A percentile compares a stretch with the other conserved stretches of the same genome.
Evolutionary conservation across 805 yeast genomes (phyloP).

Genomic region (Cyberlindnera saturnus): DNA sequence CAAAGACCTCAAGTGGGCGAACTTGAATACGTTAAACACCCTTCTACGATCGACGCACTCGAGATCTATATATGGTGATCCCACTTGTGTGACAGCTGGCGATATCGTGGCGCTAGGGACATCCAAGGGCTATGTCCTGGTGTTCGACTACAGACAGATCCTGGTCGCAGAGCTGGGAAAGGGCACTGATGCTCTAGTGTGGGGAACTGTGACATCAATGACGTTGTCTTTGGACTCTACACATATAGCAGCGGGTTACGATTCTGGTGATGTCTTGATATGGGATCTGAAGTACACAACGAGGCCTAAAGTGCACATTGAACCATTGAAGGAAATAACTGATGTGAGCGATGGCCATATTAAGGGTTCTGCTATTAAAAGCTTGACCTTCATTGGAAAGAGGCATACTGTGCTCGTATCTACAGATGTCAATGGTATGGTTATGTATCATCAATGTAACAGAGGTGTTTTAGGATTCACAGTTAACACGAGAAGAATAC

Average conservation of each 20-base stretch:
- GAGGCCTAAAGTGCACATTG: slow-evolving; percentile 19
- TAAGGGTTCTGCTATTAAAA: slow-evolving; percentile 29
- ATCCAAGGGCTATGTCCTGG: slow-evolving; percentile 51
- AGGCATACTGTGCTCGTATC: slow-evolving; percentile 52
- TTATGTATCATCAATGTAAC: slow-evolving; percentile 58
- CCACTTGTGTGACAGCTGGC: slow-evolving; percentile 39
- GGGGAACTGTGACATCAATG: slow-evolving; percentile 49
- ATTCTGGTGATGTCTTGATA: slow-evolving; percentile 54
- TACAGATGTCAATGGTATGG: slow-evolving; percentile 49
- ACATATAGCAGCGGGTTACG: slow-evolving; percentile 62
- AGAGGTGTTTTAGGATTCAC: slow-evolving; percentile 49
- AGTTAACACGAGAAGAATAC: slow-evolving; percentile 40
- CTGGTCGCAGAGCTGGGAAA: slow-evolving; percentile 38
- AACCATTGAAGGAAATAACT: slow-evolving; percentile 14
- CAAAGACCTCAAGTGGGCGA: slow-evolving; percentile 29
- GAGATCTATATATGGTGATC: slow-evolving; percentile 41
- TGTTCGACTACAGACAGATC: slow-evolving; percentile 66
- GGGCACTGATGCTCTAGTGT: slow-evolving; percentile 23
- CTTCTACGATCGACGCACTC: slow-evolving; percentile 30
- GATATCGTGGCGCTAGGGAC: slow-evolving; percentile 64
- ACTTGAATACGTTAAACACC: slow-evolving; percentile 34
- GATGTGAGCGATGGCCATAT: slow-evolving; percentile 29
- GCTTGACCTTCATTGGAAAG: slow-evolving; percentile 41
- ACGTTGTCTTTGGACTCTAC: slow-evolving; percentile 65
- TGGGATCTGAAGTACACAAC: slow-evolving; percentile 55